Evolutionary conservation across 2,329 filamentous ascomycete genomes (phyloP).

Genomic region (Penicillium paneum): DNA sequence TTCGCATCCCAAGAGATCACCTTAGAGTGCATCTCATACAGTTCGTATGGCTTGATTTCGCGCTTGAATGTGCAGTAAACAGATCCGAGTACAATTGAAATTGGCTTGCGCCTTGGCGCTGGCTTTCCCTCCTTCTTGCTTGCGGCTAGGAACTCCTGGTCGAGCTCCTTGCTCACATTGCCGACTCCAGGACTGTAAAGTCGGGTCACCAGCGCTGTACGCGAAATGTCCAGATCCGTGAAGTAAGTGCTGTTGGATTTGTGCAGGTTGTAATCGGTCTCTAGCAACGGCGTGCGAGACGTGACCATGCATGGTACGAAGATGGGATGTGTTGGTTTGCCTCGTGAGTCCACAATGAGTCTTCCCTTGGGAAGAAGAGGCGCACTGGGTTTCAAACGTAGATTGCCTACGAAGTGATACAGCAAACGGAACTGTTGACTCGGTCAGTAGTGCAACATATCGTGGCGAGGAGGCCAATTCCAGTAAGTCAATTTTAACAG

Average conservation of each 20-base stretch:
- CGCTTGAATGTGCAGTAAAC: conserved; percentile 71
- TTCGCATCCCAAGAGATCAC: conserved; percentile 75
- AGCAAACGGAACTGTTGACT: conserved; percentile 55
- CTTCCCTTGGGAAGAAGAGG: conserved; percentile 44
- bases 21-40: conserved; percentile 71
- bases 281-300: conserved; percentile 66
- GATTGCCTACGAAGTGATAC: conserved; percentile 56
- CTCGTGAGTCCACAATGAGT: conserved; percentile 32
- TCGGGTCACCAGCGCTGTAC: conserved; percentile 74
- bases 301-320: conserved; percentile 69
- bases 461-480: background rate
- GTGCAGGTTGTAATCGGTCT: conserved; percentile 84
- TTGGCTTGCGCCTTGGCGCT: conserved; percentile 48
- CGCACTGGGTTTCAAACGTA: conserved; percentile 50
- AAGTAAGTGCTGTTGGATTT: conserved; percentile 86
- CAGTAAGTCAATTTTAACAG: background rate
- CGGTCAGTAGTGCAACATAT: conserved; percentile 12
- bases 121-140: conserved; percentile 52
- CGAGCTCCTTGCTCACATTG: conserved; percentile 52
- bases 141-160: conserved; percentile 49
- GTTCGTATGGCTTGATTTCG: conserved; percentile 67
- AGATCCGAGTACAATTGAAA: conserved; percentile 67
- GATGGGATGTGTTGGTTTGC: conserved; percentile 55
- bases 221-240: conserved; percentile 76
- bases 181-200: conserved; percentile 60